These are phyloP conservation scores for Fusarium keratoplasticum DNA, from an alignment of 2,329 filamentous ascomycete species.

Conservation along the genomic window DNA sequence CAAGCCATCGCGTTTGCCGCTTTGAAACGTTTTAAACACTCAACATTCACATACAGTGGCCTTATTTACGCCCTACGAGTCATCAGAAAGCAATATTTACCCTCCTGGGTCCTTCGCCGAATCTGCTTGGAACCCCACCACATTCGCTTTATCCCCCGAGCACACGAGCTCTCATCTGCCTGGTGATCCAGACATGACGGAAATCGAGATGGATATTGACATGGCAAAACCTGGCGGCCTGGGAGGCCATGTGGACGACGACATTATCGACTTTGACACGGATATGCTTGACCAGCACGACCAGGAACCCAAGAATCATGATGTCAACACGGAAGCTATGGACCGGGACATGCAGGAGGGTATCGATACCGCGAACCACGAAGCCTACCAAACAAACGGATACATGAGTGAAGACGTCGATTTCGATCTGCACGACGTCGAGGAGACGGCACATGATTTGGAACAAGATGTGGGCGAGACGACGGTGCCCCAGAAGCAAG, in stretches of 20 bases:
- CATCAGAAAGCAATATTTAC: background rate
- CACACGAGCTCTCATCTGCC: background rate
- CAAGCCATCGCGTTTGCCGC: conserved; percentile 15
- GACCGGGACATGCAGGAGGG: conserved; percentile 36
- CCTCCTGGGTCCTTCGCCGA: background rate
- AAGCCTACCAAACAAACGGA: conserved; percentile 34
- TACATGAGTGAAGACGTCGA: conserved; percentile 39
- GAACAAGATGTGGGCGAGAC: conserved; percentile 15
- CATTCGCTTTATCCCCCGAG: background rate
- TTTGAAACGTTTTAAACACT: background rate
- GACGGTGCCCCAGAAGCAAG: conserved; percentile 16
- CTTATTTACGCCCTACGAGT: background rate
- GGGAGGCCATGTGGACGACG: conserved; percentile 45
- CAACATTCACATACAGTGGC: background rate
- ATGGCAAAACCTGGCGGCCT: conserved; percentile 40
- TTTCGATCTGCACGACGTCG: conserved; percentile 23
- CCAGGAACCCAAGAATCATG: conserved; percentile 15
- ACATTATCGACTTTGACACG: conserved; percentile 54
- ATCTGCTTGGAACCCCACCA: background rate
- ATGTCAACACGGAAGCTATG: conserved; percentile 3
- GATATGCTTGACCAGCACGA: conserved; percentile 45
- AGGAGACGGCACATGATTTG: conserved; percentile 15
- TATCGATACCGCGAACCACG: conserved; percentile 32
- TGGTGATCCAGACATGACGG: conserved; percentile 38
- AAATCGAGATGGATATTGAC: conserved; percentile 50